phyloP scores from a whole-genome alignment of 208 protist genomes.

The Naegleria fowleri region DNA sequence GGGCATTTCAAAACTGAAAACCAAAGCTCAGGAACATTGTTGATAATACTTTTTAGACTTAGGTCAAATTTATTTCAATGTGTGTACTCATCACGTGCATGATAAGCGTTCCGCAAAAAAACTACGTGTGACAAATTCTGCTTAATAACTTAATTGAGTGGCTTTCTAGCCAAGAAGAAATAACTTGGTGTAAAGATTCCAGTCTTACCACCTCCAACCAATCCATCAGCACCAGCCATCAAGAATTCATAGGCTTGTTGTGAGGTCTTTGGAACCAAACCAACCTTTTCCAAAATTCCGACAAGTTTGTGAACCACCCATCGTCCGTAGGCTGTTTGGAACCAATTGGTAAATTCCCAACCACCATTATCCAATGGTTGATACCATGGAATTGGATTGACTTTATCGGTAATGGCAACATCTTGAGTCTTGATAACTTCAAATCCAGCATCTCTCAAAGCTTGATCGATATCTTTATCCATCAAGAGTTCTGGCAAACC shows the following conservation, averaged over 20 bases:
- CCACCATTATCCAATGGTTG: conserved; percentile 63
- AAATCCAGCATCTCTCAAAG: conserved; percentile 81
- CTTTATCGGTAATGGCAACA: conserved; percentile 54
- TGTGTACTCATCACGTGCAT: no score
- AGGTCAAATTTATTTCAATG: no score
- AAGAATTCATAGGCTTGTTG: conserved; percentile 74
- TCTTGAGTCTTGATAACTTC: conserved; percentile 71
- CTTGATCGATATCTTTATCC: conserved; percentile 49
- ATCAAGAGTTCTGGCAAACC: conserved; percentile 52
- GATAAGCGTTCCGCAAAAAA: no score
- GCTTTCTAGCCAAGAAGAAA: conserved; percentile 78
- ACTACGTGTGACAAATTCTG: no score
- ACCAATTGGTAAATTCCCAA: conserved; percentile 61
- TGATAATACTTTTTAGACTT: no score
- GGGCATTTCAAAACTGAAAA: no score
- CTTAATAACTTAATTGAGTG: conserved; percentile 32
- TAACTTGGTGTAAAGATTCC: conserved; percentile 85
- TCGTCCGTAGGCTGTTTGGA: conserved; percentile 69
- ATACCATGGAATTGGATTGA: conserved; percentile 76
- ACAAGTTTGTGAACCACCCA: conserved; percentile 66
- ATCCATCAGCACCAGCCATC: conserved; percentile 67
- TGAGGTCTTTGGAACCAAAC: conserved; percentile 64
- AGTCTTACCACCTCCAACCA: conserved; percentile 74
- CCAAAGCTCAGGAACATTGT: no score
- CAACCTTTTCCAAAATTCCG: conserved; percentile 62